These are phyloP conservation scores for Moringa oleifera DNA, from an alignment of 345 rosid species.

Conservation along the genomic window DNA sequence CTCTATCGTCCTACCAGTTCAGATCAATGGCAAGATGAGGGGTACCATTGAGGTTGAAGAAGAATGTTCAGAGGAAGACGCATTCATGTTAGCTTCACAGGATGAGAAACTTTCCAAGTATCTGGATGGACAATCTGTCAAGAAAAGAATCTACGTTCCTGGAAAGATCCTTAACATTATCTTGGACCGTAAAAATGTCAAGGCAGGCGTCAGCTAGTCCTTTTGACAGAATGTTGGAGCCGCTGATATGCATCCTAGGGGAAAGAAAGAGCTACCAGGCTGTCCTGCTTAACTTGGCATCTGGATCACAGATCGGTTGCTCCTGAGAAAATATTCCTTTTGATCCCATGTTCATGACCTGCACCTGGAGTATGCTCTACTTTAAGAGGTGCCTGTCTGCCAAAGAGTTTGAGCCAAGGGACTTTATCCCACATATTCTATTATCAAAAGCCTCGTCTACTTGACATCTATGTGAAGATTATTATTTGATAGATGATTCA, in stretches of 20 bases:
- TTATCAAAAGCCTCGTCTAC: no score
- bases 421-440: no score
- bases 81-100: conserved; percentile 54
- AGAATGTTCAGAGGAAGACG: conserved; percentile 86
- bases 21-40: conserved; percentile 94
- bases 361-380: no score
- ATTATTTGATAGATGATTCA: no score
- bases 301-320: no score
- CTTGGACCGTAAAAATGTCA: conserved; percentile 51
- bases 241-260: neutral
- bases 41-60: conserved; percentile 83
- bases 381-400: no score
- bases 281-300: no score
- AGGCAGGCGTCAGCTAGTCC: conserved; percentile 23
- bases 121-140: conserved; percentile 56
- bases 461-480: no score
- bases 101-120: conserved; percentile 63
- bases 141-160: conserved; percentile 68
- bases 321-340: no score
- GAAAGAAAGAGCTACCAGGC: neutral
- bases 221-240: neutral
- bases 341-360: no score
- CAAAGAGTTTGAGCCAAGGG: no score
- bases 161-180: conserved; percentile 90
- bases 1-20: conserved; percentile 64